These are phyloP conservation scores for Isatis lusitanica DNA, from an alignment of 441 rosid genomes.

Conservation along the genomic window DNA sequence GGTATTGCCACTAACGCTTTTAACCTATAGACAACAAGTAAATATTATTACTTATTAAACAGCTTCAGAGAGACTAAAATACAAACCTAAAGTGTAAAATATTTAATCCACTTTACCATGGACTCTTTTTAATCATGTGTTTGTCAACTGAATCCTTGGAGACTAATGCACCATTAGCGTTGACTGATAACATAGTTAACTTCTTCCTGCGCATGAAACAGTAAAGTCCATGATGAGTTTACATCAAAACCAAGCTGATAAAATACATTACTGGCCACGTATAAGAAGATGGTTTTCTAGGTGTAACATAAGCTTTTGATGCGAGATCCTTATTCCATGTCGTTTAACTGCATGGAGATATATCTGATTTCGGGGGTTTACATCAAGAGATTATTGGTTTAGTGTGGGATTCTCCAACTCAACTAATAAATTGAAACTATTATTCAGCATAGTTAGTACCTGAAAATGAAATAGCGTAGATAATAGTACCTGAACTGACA, in stretches of 20 bases:
- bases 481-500: conserved; percentile 70
- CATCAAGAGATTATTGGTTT: neutral
- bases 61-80: neutral
- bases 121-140: conserved; percentile 65
- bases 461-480: neutral
- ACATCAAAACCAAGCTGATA: neutral
- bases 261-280: neutral
- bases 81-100: conserved; percentile 4
- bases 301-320: neutral
- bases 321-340: neutral
- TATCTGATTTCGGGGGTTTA: neutral
- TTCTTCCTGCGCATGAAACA: conserved; percentile 63
- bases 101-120: conserved; percentile 51
- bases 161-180: conserved; percentile 78
- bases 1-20: conserved; percentile 90
- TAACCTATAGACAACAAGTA: conserved; percentile 51
- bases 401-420: neutral
- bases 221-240: neutral
- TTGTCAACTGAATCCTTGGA: conserved; percentile 68
- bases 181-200: conserved; percentile 71
- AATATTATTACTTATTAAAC: neutral
- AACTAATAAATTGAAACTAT: neutral
- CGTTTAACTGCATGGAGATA: neutral
- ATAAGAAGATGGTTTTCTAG: neutral
- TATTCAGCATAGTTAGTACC: neutral